Conservation (phyloP, 1,284 basidiomycete genomes). For the Schizophyllum amplum region DNA sequence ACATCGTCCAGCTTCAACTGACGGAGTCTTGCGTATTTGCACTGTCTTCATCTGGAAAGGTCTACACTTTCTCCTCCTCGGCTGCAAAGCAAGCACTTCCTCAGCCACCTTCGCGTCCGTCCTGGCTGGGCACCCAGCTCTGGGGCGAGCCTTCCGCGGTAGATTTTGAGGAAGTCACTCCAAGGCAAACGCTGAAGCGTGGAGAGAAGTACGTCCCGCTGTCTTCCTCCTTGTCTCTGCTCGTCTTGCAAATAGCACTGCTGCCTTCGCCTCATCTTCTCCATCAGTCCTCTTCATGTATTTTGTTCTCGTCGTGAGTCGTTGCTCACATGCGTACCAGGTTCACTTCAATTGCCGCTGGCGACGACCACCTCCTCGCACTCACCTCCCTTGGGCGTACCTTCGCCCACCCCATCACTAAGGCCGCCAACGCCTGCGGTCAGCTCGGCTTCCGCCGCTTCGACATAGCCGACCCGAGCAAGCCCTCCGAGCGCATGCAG, state of each 20-base stretch:
- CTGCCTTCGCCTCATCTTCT: not conserved
- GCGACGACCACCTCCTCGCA: constrained; percentile 79
- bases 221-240: not conserved
- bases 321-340: constrained; percentile 26
- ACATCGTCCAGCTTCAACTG: constrained; percentile 58
- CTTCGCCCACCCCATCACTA: constrained; percentile 73
- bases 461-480: constrained; percentile 36
- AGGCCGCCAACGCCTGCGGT: constrained; percentile 75
- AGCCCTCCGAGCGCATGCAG: constrained; percentile 26
- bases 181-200: constrained; percentile 38
- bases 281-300: not conserved
- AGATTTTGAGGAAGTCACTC: constrained; percentile 42
- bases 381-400: constrained; percentile 77
- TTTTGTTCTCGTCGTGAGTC: too few species aligned
- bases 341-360: constrained; percentile 68
- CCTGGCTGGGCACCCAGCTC: constrained; percentile 51
- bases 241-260: not conserved
- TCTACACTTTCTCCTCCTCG: constrained; percentile 61
- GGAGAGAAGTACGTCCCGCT: constrained; percentile 41
- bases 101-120: constrained; percentile 29
- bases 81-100: constrained; percentile 39
- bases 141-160: constrained; percentile 46
- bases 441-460: constrained; percentile 78
- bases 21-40: constrained; percentile 59
- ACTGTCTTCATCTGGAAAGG: constrained; percentile 61